Evolutionary conservation across 116 monocot genomes (phyloP).

Genomic region (Thalassia testudinum): DNA sequence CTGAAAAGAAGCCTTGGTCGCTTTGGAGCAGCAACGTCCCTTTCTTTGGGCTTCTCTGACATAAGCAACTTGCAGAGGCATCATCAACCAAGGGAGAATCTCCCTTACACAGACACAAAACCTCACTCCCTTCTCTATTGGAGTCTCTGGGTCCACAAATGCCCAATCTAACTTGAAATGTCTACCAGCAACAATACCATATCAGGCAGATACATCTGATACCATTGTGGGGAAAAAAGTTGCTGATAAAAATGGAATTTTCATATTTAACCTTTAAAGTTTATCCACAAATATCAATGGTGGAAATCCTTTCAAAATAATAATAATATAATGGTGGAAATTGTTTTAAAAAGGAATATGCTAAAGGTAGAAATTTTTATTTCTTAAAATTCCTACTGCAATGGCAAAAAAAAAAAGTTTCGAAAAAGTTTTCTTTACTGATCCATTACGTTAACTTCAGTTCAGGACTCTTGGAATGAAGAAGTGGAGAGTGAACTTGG

Average conservation of each 20-base stretch:
- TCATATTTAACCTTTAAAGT: no score
- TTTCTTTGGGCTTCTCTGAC: conserved; percentile 14
- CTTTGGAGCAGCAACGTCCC: not conserved
- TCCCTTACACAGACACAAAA: conserved; percentile 74
- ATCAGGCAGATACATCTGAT: not conserved
- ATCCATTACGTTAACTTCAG: no score
- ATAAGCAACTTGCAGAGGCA: conserved; percentile 80
- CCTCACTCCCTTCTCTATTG: conserved; percentile 32
- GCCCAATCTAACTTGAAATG: conserved; percentile 72
- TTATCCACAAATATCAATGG: no score
- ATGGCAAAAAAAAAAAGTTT: no score
- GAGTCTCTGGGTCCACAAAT: conserved; percentile 51
- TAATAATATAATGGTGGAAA: no score
- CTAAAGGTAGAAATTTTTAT: no score
- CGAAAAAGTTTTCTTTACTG: no score
- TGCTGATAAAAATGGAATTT: not conserved
- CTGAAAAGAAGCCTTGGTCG: conserved; percentile 19
- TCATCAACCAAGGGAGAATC: conserved; percentile 51
- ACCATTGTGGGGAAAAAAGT: not conserved
- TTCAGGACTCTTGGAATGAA: no score
- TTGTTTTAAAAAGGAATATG: no score
- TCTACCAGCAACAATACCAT: conserved; percentile 7
- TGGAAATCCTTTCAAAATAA: no score
- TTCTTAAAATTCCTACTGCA: no score
- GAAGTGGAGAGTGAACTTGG: no score